Evolutionary conservation across 1,139 yeast genomes (phyloP).

Genomic region (Magnusiomyces fungicola): DNA sequence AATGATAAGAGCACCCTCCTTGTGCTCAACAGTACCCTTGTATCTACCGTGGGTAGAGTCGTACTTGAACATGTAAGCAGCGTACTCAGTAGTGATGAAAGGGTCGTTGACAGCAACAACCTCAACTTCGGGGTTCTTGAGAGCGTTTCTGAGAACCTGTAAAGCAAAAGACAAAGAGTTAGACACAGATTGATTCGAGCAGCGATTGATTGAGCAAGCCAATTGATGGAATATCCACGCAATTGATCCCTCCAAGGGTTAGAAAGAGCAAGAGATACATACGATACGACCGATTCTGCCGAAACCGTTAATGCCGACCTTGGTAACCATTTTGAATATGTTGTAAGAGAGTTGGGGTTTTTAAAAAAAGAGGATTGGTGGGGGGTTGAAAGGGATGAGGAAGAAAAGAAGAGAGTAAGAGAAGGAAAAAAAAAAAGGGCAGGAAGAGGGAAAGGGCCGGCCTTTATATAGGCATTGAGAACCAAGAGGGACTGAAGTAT

Average conservation of each 20-base stretch:
- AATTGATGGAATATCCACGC: slow-evolving; percentile 2
- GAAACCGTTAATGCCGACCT: slow-evolving; percentile 81
- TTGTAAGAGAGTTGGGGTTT: not conserved
- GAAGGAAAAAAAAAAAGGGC: slow-evolving; percentile 4
- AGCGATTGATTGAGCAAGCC: no score
- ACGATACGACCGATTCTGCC: slow-evolving; percentile 82
- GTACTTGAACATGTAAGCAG: slow-evolving; percentile 83
- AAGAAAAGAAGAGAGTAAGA: slow-evolving; percentile 4
- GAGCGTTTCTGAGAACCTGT: slow-evolving; percentile 60
- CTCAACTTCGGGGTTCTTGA: slow-evolving; percentile 57
- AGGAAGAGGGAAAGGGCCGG: slow-evolving; percentile 7
- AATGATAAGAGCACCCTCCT: slow-evolving; percentile 52
- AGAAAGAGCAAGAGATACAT: slow-evolving; percentile 7
- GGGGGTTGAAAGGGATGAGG: not conserved
- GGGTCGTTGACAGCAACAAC: slow-evolving; percentile 82
- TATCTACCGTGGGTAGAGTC: slow-evolving; percentile 79
- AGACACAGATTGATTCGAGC: not conserved
- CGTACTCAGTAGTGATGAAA: slow-evolving; percentile 74
- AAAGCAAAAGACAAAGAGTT: not conserved
- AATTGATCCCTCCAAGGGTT: no score
- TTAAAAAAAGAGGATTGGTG: not conserved
- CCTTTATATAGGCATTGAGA: slow-evolving; percentile 8
- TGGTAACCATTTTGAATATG: slow-evolving; percentile 31
- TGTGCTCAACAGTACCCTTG: slow-evolving; percentile 58
- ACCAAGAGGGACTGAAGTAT: no score